A percentile compares a stretch with the other conserved stretches of the same genome.
Evolutionary conservation across 2,329 filamentous ascomycete species (phyloP).

Genomic region (Aspergillus pseudonomiae): DNA sequence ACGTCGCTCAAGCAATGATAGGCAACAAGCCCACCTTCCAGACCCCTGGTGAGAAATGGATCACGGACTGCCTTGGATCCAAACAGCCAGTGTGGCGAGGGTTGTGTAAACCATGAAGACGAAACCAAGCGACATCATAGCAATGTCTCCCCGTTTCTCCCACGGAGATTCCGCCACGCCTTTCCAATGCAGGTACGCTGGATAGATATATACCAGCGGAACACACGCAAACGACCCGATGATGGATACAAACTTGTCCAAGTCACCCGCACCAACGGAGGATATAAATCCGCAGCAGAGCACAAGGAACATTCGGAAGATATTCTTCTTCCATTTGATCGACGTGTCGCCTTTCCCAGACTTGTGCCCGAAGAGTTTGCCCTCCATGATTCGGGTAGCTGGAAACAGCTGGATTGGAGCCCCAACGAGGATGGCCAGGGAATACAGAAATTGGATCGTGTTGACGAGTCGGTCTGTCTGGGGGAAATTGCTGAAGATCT

Average conservation of each 20-base stretch:
- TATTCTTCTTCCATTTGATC: constrained; percentile 99
- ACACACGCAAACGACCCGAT: constrained; percentile 97
- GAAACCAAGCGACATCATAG: constrained; percentile 64
- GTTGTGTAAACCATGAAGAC: constrained; percentile 75
- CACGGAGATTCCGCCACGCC: constrained; percentile 62
- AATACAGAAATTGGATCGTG: constrained; percentile 91
- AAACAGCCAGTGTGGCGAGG: constrained; percentile 56
- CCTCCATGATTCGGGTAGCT: constrained; percentile 90
- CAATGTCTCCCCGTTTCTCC: constrained; percentile 62
- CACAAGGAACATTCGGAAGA: constrained; percentile 88
- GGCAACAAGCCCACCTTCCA: neutral
- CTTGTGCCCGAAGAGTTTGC: constrained; percentile 83
- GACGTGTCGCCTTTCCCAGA: constrained; percentile 92
- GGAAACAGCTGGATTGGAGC: constrained; percentile 95
- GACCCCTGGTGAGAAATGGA: neutral
- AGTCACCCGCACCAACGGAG: constrained; percentile 83
- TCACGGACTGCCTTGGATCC: constrained; percentile 17
- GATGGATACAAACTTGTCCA: constrained; percentile 94
- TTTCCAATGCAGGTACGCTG: constrained; percentile 72
- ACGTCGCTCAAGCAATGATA: neutral
- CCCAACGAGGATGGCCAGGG: constrained; percentile 84
- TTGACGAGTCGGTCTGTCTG: constrained; percentile 93
- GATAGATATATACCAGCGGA: constrained; percentile 93
- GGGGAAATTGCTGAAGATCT: constrained; percentile 90
- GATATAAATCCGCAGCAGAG: constrained; percentile 81